Evolutionary conservation across 2,329 filamentous ascomycete genomes (phyloP), one percentile per base, ranked within the genome.

Genomic region (Penicillium hordei): DNA sequence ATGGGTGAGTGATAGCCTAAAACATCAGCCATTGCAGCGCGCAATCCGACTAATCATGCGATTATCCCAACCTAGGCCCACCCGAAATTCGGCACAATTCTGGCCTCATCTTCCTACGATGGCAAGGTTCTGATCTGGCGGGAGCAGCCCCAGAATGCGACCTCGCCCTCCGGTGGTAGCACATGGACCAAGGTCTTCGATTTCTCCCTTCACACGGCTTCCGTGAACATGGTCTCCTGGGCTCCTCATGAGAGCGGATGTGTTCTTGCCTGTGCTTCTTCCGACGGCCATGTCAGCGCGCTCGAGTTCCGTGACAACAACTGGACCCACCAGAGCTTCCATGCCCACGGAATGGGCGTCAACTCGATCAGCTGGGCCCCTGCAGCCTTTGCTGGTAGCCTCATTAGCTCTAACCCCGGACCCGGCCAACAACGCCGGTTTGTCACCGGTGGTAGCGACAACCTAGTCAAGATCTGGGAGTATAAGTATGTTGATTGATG

Each of bases 121-220:
- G 94, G 93, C 77, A 96, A 96, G 78, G 93, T 99, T 65, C 87
- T 97, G 76, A 96, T 99, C 82, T 99, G 93, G 92, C 91, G 93
- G 75, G 94, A 99, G 78, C 89, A 93, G 75, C 68, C 73, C 51
- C 68, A 72, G 52, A 73, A 70, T 67, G 63, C 74, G 55, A 67
- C 75, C 54, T 70, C 71, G 55, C 70, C 74, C 48, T 71, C 70
- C 39, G 66, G 72, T 60, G 81, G 78, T 68, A 84, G 82, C 66
- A 81, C 85, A 68, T 92, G 89, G 89, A 89, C 92, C 70, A 88
- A 89, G 73, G 91, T 97, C 75, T 96, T 94, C 80, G 91, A 96
- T 71, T 96, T 95, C 73, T 88, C 90, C 61, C 85, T 93, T 54
- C 93, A 97, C 86, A 96, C 93, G 75, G 93, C 93, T 49, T 94